Evolutionary conservation across 768 basidiomycete genomes (phyloP).

Genomic region (Amanita pseudoporphyria): DNA sequence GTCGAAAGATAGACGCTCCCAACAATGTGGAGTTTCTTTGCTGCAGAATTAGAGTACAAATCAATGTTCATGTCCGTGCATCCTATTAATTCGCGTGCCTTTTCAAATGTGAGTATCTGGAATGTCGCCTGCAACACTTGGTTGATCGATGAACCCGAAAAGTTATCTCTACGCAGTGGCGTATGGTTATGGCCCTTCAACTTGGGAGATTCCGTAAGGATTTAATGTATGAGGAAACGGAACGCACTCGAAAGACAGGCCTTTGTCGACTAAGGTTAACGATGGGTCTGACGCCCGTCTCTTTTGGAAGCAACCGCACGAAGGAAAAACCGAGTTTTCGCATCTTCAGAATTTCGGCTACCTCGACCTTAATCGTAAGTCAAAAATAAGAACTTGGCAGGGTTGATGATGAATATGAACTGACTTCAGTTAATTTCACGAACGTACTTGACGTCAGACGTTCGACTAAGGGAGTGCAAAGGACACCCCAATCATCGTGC

Average conservation of each 20-base stretch:
- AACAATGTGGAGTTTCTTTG: conserved; percentile 49
- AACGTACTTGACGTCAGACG: conserved; percentile 67
- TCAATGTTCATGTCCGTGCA: not conserved
- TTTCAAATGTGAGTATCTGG: conserved; percentile 81
- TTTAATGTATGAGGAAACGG: not conserved
- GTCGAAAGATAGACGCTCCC: conserved; percentile 76
- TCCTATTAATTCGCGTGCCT: conserved; percentile 33
- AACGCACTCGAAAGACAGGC: conserved; percentile 19
- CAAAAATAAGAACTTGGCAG: conserved; percentile 1
- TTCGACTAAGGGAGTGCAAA: conserved; percentile 76
- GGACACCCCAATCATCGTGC: conserved; percentile 85
- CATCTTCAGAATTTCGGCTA: conserved; percentile 55
- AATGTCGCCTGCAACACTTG: conserved; percentile 79
- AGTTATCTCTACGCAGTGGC: not conserved
- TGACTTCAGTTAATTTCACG: conserved; percentile 56
- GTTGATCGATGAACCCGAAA: conserved; percentile 64
- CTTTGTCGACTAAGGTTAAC: conserved; percentile 69
- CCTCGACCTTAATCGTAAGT: conserved; percentile 41
- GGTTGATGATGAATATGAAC: not conserved
- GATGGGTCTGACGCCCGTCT: conserved; percentile 89
- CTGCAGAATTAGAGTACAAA: conserved; percentile 27
- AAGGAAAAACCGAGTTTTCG: conserved; percentile 77
- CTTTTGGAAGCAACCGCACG: conserved; percentile 87
- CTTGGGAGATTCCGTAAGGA: not conserved
- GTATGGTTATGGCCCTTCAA: not conserved